Conservation (phyloP, 176 grass and related monocot genomes). For the Metroxylon sagu region DNA sequence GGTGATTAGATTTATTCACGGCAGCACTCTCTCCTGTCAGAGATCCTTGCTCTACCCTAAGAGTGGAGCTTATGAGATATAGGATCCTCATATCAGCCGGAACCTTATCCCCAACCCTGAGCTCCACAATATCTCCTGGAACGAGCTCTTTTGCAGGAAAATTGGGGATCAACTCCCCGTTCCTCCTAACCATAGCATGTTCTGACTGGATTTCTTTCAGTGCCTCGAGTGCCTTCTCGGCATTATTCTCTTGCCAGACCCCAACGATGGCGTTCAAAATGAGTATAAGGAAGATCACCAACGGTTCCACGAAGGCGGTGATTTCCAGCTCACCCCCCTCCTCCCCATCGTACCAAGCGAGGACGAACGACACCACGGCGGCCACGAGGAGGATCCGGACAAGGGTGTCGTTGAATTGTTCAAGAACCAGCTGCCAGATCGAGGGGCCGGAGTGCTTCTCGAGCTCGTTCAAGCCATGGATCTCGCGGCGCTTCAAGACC, state of each 20-base stretch:
- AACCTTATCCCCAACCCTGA: slow-evolving; percentile 76
- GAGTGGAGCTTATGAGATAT: slow-evolving; percentile 58
- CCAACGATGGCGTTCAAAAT: slow-evolving; percentile 82
- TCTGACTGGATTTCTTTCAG: slow-evolving; percentile 83
- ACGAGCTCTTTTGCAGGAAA: slow-evolving; percentile 64
- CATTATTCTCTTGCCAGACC: slow-evolving; percentile 93
- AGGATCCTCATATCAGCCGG: slow-evolving; percentile 83
- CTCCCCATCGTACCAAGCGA: slow-evolving; percentile 56
- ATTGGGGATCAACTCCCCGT: slow-evolving; percentile 32
- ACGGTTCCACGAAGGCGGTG: slow-evolving; percentile 82
- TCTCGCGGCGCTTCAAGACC: slow-evolving; percentile 22
- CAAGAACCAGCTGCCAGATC: slow-evolving; percentile 41
- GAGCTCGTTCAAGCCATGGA: slow-evolving; percentile 59
- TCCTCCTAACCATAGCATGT: slow-evolving; percentile 54
- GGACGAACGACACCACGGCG: slow-evolving; percentile 78
- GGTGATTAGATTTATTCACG: slow-evolving; percentile 70
- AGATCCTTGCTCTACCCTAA: slow-evolving; percentile 77
- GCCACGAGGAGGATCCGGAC: slow-evolving; percentile 78
- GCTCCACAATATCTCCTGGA: slow-evolving; percentile 64
- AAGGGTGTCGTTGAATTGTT: slow-evolving; percentile 87
- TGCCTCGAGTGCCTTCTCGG: slow-evolving; percentile 74
- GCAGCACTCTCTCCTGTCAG: slow-evolving; percentile 83
- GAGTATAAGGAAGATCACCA: slow-evolving; percentile 96
- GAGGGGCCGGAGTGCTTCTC: slow-evolving; percentile 69
- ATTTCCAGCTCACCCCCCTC: slow-evolving; percentile 26